A percentile compares a stretch with the other conserved stretches of the same genome.
Conservation (phyloP, 495 filamentous ascomycete species). For the Lichina pygmaea region DNA sequence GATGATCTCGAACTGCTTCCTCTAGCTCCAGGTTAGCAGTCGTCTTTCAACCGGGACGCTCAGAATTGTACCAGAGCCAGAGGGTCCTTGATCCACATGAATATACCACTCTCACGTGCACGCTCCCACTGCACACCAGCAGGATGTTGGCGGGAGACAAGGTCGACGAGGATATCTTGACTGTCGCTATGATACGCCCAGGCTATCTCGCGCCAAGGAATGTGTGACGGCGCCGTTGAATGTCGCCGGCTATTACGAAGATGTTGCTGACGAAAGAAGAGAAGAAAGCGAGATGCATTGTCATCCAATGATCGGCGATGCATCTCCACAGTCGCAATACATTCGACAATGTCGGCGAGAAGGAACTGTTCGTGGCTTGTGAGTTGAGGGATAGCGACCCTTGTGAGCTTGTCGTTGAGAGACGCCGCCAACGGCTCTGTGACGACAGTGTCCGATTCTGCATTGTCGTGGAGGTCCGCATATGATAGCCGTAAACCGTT, state of each 20-base stretch:
- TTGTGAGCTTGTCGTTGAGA: conserved; percentile 56
- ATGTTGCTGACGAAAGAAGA: conserved; percentile 71
- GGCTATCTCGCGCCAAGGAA: conserved; percentile 81
- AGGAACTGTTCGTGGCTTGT: conserved; percentile 77
- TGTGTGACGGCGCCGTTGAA: conserved; percentile 15
- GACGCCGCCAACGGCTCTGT: conserved; percentile 42
- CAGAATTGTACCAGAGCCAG: conserved; percentile 34
- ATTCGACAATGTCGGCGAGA: conserved; percentile 68
- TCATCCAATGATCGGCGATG: conserved; percentile 79
- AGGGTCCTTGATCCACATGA: conserved; percentile 75
- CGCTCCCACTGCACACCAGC: conserved; percentile 58
- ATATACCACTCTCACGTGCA: conserved; percentile 67
- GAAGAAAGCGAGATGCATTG: conserved; percentile 69
- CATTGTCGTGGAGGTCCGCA: conserved; percentile 13
- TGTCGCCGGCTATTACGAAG: conserved; percentile 22
- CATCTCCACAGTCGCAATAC: conserved; percentile 63
- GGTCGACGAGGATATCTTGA: conserved; percentile 77
- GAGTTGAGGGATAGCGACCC: conserved; percentile 50
- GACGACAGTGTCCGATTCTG: conserved; percentile 29
- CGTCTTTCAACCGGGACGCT: neutral
- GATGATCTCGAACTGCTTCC: conserved; percentile 59
- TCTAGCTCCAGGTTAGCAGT: conserved; percentile 17
- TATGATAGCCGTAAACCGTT: conserved; percentile 2
- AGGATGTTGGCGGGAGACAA: conserved; percentile 59
- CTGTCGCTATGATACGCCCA: conserved; percentile 85